Evolutionary conservation across 2,329 filamentous ascomycete species (phyloP).

Genomic region (Hymenoscyphus linearis): DNA sequence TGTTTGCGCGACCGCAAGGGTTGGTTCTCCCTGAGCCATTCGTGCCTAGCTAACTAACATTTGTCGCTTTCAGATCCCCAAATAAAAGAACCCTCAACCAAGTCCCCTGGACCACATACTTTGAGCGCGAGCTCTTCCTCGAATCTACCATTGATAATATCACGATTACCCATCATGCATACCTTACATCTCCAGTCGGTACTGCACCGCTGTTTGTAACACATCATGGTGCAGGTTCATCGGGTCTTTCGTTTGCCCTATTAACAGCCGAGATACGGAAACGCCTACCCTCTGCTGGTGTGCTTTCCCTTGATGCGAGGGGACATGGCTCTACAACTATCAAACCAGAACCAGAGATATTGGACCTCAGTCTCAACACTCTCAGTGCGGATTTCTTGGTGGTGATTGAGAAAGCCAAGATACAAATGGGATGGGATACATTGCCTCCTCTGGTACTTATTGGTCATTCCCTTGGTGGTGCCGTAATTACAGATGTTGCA

Average conservation of each 20-base stretch:
- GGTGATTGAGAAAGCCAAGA: slow-evolving; percentile 62
- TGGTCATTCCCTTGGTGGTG: slow-evolving; percentile 89
- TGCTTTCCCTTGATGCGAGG: slow-evolving; percentile 80
- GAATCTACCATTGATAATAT: slow-evolving; percentile 39
- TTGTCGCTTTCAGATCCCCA: slow-evolving; percentile 22
- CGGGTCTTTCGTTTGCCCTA: slow-evolving; percentile 84
- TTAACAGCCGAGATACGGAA: slow-evolving; percentile 73
- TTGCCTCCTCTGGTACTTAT: slow-evolving; percentile 76
- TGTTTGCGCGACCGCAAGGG: slow-evolving; percentile 68
- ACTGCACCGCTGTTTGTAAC: slow-evolving; percentile 82
- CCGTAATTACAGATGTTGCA: slow-evolving; percentile 81
- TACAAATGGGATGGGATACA: slow-evolving; percentile 64
- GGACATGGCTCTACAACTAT: slow-evolving; percentile 74
- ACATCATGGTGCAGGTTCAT: slow-evolving; percentile 93
- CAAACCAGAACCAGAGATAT: slow-evolving; percentile 32
- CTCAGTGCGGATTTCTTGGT: slow-evolving; percentile 67
- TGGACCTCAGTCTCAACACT: slow-evolving; percentile 68
- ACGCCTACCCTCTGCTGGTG: slow-evolving; percentile 70
- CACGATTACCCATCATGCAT: slow-evolving; percentile 71
- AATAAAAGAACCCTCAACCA: slow-evolving; percentile 31
- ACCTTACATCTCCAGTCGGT: slow-evolving; percentile 72
- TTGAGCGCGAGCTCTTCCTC: slow-evolving; percentile 80
- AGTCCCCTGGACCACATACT: slow-evolving; percentile 78
- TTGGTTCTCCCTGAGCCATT: slow-evolving; percentile 36
- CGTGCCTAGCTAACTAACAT: slow-evolving; percentile 8